Base-by-base conservation (phyloP, 1,139 yeast species). In the Protomyces arabidopsidicola region DNA sequence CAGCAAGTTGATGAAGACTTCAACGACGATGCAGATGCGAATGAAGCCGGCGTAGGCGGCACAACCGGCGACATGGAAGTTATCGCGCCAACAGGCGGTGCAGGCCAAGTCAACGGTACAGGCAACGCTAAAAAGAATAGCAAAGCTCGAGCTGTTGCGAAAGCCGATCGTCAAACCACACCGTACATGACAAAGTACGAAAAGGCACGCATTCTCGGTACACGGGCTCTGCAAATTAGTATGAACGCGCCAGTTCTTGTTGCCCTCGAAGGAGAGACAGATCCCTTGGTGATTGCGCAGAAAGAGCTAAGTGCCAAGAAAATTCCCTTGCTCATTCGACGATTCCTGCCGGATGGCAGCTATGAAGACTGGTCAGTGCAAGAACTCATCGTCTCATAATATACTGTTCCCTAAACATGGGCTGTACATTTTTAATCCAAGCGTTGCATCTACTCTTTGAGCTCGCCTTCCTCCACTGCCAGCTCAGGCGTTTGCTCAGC, bases 281-380 rank as follows among this genome's bases (percentile, higher is more conserved):
- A 93, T 75, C 98, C 99, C n/a, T 80, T 93, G 73, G 97, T 91
- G 75, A 93, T 93, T 67, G 97, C 99, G 67, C 88, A 90, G 90
- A 93, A 95, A 76, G 99, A 93, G 76, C 82, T 93, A 69, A 84
- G 96, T 1, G 98, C 93, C 75, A 87, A 90, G 76, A 93, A 91
- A 76, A 90, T 95, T 65, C 99, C 98, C 1, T 81, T 93, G 72
- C 96, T 95, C 56, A 89, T 93, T 63, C 85, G 99, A 81, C 83
- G 99, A 76, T 95, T 90, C 74, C 81, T 93, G 71, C 98, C 99
- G 0, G 98, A 95, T 75, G 97, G 98, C 6, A 85, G 95, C 58
- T 93, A 85, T 72, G 99, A 93, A 77, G 99, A 93, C 75, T 93
- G 98, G 98, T 96, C 97, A 57, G 95, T 97, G 73, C 98, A 93